Evolutionary conservation across 2,329 filamentous ascomycete genomes (phyloP).

Genomic region (Rutstroemia sp.): DNA sequence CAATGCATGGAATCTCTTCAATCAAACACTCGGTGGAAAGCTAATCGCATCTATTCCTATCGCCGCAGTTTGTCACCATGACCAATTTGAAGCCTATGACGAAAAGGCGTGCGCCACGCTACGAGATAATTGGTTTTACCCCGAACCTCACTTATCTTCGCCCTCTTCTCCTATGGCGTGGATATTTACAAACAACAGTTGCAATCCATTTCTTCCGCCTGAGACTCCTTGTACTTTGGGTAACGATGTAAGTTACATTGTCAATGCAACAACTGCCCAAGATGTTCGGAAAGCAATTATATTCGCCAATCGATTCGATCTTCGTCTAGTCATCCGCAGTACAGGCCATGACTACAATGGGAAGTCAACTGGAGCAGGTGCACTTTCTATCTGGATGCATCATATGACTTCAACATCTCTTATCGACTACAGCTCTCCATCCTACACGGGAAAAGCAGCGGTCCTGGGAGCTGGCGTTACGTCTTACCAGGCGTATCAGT

Average conservation of each 20-base stretch:
- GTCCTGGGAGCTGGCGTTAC: not conserved
- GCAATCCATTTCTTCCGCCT: not conserved
- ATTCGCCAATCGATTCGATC: conserved; percentile 30
- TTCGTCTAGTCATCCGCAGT: conserved; percentile 41
- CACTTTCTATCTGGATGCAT: not conserved
- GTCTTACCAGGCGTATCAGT: not conserved
- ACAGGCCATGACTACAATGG: conserved; percentile 45
- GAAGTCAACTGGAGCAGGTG: not conserved
- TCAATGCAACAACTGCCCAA: conserved; percentile 17
- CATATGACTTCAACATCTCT: not conserved
- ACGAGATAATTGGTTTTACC: conserved; percentile 4
- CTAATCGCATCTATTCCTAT: conserved; percentile 13
- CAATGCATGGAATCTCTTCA: conserved; percentile 12
- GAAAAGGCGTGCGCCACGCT: conserved; percentile 7
- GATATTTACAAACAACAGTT: not conserved
- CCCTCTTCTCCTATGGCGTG: not conserved
- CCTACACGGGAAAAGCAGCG: not conserved
- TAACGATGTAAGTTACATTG: conserved; percentile 13
- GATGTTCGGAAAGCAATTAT: conserved; percentile 27
- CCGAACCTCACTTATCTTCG: conserved; percentile 2
- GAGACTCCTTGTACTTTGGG: conserved; percentile 22
- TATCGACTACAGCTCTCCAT: not conserved
- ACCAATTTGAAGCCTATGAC: conserved; percentile 1
- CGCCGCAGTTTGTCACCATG: conserved; percentile 11
- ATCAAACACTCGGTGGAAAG: conserved; percentile 12